phyloP scores from a whole-genome alignment of 768 basidiomycete species.

The Tricholoma sp. region DNA sequence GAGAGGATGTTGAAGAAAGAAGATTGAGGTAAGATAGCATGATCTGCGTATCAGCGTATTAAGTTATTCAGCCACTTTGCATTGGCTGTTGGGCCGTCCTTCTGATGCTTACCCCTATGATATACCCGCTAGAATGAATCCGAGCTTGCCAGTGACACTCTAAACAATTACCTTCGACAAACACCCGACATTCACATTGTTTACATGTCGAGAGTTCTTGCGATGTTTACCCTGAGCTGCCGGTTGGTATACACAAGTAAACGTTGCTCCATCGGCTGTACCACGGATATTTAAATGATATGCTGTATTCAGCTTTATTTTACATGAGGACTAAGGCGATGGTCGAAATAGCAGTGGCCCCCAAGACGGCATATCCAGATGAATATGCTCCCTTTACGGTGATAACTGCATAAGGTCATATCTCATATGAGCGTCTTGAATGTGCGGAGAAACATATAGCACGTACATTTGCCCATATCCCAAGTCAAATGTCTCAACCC shows the following conservation, averaged over 20 bases:
- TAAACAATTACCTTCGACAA: no score
- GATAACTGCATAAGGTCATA: conserved; percentile 48
- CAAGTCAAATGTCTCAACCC: conserved; percentile 87
- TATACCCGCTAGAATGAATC: no score
- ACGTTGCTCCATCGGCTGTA: no score
- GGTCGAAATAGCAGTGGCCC: conserved; percentile 70
- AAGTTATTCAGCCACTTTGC: background rate
- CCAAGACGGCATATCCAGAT: conserved; percentile 82
- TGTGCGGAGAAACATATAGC: background rate
- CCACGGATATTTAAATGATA: background rate
- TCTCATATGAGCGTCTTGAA: conserved; percentile 1
- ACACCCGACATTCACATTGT: no score
- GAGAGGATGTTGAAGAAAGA: background rate
- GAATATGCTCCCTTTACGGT: conserved; percentile 75
- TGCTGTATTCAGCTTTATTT: background rate
- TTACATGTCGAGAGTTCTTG: no score
- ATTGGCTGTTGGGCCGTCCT: no score
- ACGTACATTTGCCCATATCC: conserved; percentile 88
- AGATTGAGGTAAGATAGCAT: background rate
- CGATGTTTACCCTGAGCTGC: no score
- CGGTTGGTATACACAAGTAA: no score
- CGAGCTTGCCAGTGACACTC: no score
- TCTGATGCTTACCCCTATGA: no score
- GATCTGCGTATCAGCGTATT: background rate
- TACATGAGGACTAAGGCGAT: conserved; percentile 52